A percentile compares a stretch with the other conserved stretches of the same genome.
Evolutionary conservation across 176 grass and related monocot genomes (phyloP).

Genomic region (Saccharum spontaneum): DNA sequence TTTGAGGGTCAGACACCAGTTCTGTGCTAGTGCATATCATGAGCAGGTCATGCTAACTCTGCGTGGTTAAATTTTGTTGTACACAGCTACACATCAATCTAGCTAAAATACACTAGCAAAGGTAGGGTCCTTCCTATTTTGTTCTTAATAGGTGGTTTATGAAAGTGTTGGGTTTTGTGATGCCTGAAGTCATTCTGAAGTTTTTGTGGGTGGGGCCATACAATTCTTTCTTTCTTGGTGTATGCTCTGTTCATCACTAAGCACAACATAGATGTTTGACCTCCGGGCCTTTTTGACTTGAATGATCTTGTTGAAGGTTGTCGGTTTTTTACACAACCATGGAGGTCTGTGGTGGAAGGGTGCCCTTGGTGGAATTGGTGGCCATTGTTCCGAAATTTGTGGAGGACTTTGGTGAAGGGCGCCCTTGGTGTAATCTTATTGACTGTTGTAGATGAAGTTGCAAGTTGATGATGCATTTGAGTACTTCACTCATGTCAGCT

Average conservation of each 20-base stretch:
- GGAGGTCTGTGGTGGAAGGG: slow-evolving; percentile 91
- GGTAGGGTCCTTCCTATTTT: neutral
- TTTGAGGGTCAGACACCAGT: neutral
- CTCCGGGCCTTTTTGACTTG: slow-evolving; percentile 74
- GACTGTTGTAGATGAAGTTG: slow-evolving; percentile 62
- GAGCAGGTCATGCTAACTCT: neutral
- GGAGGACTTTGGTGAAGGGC: slow-evolving; percentile 86
- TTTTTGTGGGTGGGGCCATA: neutral
- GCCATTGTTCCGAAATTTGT: slow-evolving; percentile 84
- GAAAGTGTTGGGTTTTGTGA: neutral
- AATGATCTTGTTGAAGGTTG: slow-evolving; percentile 99
- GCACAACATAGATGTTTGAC: slow-evolving; percentile 48
- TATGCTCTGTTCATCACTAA: slow-evolving; percentile 35
- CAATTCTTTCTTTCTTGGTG: neutral
- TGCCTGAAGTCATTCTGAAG: neutral
- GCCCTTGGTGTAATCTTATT: slow-evolving; percentile 88
- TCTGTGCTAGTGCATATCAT: neutral
- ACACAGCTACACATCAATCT: neutral
- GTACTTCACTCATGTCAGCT: slow-evolving; percentile 69
- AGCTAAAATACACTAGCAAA: neutral
- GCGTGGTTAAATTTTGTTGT: neutral
- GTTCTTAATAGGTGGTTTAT: neutral
- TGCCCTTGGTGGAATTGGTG: slow-evolving; percentile 91
- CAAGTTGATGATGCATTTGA: slow-evolving; percentile 60
- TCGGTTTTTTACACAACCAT: slow-evolving; percentile 85